phyloP scores from a whole-genome alignment of 2,329 filamentous ascomycete species.

The Neoarthrinium moseri region DNA sequence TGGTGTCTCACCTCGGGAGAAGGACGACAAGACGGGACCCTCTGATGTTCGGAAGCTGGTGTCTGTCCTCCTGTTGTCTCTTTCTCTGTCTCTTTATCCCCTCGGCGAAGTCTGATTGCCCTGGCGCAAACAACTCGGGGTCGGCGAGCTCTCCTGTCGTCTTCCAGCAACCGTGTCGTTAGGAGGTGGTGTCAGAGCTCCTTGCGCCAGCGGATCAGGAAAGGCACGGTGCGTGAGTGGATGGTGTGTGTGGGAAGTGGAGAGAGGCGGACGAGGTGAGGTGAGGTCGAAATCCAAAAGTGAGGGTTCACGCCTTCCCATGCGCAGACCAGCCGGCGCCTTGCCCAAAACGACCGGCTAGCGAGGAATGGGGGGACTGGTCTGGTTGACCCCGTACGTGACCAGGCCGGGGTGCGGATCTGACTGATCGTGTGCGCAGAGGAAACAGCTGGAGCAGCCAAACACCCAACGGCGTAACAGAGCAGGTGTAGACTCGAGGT shows the following conservation, averaged over 20 bases:
- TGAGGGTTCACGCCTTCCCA: not conserved
- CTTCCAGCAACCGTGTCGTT: not conserved
- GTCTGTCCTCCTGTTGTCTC: not conserved
- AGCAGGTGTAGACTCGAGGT: too few relatives aligned
- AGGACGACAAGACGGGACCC: too few relatives aligned
- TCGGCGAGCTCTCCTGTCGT: constrained; percentile 1
- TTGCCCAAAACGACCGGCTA: not conserved
- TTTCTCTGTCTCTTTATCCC: not conserved
- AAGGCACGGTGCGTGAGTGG: not conserved
- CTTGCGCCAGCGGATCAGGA: too few relatives aligned
- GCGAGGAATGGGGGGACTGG: not conserved
- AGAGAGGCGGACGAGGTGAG: not conserved
- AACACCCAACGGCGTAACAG: not conserved
- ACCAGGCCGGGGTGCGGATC: too few relatives aligned
- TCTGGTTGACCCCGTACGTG: too few relatives aligned
- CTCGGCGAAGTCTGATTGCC: too few relatives aligned
- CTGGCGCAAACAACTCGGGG: too few relatives aligned
- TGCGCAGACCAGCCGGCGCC: not conserved
- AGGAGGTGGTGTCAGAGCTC: too few relatives aligned
- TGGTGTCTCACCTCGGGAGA: constrained; percentile 7
- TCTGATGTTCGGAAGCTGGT: not conserved
- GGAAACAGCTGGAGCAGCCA: not conserved
- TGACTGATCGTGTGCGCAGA: not conserved
- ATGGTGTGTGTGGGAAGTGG: not conserved
- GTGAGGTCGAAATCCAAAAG: not conserved